Conservation (phyloP, 208 protist genomes). For the Trypanosoma congolense region DNA sequence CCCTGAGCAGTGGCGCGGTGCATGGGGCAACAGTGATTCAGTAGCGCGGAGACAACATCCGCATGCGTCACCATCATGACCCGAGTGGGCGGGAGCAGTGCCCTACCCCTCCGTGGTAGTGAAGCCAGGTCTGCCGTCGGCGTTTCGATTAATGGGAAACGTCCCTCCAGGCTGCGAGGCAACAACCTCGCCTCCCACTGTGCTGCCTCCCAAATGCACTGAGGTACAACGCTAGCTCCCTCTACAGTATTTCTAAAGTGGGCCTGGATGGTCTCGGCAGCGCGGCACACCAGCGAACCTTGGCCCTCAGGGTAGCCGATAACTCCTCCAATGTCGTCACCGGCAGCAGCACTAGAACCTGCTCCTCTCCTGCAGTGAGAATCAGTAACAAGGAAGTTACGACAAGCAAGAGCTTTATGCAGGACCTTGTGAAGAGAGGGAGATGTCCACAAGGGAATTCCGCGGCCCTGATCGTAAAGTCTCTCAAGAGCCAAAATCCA, state of each 20-base stretch:
- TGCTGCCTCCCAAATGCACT: slow-evolving; percentile 29
- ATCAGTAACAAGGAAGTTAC: not conserved
- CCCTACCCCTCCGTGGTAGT: not conserved
- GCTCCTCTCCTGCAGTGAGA: not conserved
- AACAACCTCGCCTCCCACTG: slow-evolving; percentile 28
- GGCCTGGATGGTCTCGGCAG: slow-evolving; percentile 38
- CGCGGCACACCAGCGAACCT: slow-evolving; percentile 29
- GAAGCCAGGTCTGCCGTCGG: not conserved
- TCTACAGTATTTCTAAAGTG: slow-evolving; percentile 31
- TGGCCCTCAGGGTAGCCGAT: slow-evolving; percentile 12
- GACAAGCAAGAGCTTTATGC: not conserved
- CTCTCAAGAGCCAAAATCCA: slow-evolving; percentile 17
- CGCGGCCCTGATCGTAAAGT: not conserved
- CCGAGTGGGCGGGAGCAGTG: slow-evolving; percentile 66
- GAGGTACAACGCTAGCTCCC: slow-evolving; percentile 29
- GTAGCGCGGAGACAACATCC: slow-evolving; percentile 48
- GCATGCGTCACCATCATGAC: slow-evolving; percentile 78
- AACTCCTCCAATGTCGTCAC: not conserved
- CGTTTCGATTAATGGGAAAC: not conserved
- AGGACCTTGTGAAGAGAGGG: slow-evolving; percentile 4
- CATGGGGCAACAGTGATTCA: slow-evolving; percentile 68
- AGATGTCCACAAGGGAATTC: slow-evolving; percentile 19
- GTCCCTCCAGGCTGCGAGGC: slow-evolving; percentile 4
- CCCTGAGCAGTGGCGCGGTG: slow-evolving; percentile 39
- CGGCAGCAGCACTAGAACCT: not conserved